These are phyloP conservation scores for Candida nonsorbophila DNA, from an alignment of 805 yeast species.

Conservation along the genomic window DNA sequence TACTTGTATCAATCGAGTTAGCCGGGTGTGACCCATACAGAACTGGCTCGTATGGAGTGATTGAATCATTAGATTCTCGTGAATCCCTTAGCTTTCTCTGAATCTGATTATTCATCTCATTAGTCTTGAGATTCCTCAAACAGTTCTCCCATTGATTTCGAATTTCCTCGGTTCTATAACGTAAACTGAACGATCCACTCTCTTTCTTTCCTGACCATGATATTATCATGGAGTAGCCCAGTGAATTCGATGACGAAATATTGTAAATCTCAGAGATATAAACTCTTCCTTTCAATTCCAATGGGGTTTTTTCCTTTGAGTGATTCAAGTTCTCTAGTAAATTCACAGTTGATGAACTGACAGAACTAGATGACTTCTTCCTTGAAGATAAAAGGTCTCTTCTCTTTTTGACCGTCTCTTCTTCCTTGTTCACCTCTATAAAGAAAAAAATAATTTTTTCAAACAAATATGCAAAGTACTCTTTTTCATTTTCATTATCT, in stretches of 20 bases:
- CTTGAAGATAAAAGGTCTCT: constrained; percentile 41
- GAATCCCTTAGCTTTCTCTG: constrained; percentile 32
- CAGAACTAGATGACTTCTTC: constrained; percentile 44
- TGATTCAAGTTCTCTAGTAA: constrained; percentile 29
- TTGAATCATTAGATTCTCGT: constrained; percentile 21
- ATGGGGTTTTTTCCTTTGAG: constrained; percentile 21
- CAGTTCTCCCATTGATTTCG: constrained; percentile 78
- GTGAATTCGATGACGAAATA: constrained; percentile 28
- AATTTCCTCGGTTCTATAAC: constrained; percentile 78
- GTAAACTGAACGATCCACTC: constrained; percentile 76
- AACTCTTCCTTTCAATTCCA: constrained; percentile 75
- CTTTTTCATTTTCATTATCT: constrained; percentile 72
- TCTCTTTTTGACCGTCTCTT: constrained; percentile 27
- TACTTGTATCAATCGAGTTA: constrained; percentile 7
- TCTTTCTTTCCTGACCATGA: constrained; percentile 86
- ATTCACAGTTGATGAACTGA: constrained; percentile 31
- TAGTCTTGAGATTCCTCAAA: constrained; percentile 44
- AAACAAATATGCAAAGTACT: constrained; percentile 84
- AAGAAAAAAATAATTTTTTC: constrained; percentile 57
- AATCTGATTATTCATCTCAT: constrained; percentile 34
- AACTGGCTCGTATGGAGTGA: constrained; percentile 16
- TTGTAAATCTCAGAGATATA: constrained; percentile 61
- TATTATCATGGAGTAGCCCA: constrained; percentile 56
- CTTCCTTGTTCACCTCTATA: constrained; percentile 18
- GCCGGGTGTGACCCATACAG: constrained; percentile 13